Conservation (phyloP, 2,329 filamentous ascomycete genomes). For the Talaromyces sp. region DNA sequence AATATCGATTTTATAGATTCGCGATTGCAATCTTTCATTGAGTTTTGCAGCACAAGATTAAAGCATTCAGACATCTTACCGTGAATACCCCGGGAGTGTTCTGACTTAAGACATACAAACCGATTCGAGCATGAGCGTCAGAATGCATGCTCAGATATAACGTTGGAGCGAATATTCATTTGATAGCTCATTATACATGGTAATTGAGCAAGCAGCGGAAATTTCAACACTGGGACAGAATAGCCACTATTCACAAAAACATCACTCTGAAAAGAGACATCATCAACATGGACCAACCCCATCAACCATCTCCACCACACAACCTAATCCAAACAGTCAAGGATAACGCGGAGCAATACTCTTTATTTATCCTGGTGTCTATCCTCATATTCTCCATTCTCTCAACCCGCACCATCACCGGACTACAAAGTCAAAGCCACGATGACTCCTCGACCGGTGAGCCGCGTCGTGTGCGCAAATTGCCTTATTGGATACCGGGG, state of each 20-base stretch:
- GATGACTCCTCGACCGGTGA: constrained; percentile 19
- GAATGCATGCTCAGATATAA: not conserved
- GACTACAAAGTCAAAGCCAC: constrained; percentile 28
- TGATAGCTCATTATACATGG: not conserved
- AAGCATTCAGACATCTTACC: not conserved
- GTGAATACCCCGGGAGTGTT: not conserved
- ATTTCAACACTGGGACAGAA: no score
- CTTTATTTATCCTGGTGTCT: constrained; percentile 25
- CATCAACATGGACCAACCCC: constrained; percentile 3
- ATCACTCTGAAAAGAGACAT: not conserved
- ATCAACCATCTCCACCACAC: not conserved
- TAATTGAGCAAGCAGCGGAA: not conserved
- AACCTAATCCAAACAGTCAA: constrained; percentile 14
- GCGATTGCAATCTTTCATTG: not conserved
- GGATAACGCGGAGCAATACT: constrained; percentile 20
- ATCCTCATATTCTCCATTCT: constrained; percentile 31
- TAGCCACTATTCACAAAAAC: not conserved
- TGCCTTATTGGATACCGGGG: constrained; percentile 58
- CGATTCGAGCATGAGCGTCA: not conserved
- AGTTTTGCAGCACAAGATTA: not conserved
- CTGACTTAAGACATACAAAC: no score
- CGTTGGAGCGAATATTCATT: not conserved
- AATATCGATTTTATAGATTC: not conserved
- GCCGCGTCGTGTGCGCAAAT: constrained; percentile 39
- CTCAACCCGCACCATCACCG: constrained; percentile 36